A percentile compares a stretch with the other conserved stretches of the same genome.
Conservation (phyloP, 1,284 basidiomycete genomes). For the Pseudozyma thailandica region DNA sequence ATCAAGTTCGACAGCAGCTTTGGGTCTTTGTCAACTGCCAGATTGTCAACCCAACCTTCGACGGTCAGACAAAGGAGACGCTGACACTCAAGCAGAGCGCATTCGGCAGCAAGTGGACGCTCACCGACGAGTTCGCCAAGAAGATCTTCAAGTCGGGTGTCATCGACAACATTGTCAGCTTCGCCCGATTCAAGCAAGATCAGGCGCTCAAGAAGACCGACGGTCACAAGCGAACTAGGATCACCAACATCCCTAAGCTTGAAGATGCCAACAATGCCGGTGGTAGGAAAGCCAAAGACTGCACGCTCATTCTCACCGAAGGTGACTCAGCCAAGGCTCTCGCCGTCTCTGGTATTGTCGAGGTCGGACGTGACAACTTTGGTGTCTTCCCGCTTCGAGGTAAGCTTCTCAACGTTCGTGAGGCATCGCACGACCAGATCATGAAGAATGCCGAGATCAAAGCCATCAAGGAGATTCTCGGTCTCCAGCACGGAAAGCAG, state of each 20-base stretch:
- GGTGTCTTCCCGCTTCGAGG: conserved; percentile 98
- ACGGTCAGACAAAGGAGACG: conserved; percentile 98
- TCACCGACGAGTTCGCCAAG: conserved; percentile 94
- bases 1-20: conserved; percentile 96
- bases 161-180: conserved; percentile 90
- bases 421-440: conserved; percentile 93
- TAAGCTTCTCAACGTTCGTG: conserved; percentile 96
- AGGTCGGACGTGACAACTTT: conserved; percentile 95
- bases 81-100: conserved; percentile 87
- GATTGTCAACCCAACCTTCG: conserved; percentile 98
- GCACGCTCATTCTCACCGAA: conserved; percentile 97
- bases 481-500: conserved; percentile 90
- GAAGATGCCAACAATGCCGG: conserved; percentile 99
- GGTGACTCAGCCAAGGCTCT: conserved; percentile 98
- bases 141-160: conserved; percentile 91
- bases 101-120: conserved; percentile 86
- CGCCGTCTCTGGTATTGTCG: conserved; percentile 91
- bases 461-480: conserved; percentile 97
- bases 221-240: conserved; percentile 81
- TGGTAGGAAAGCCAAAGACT: conserved; percentile 78
- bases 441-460: conserved; percentile 98
- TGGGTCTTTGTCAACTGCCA: conserved; percentile 98
- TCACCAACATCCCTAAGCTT: conserved; percentile 91
- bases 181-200: conserved; percentile 97
- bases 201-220: conserved; percentile 96